phyloP scores from a whole-genome alignment of 805 yeast genomes.

The Crinitomyces ghanaensis region DNA sequence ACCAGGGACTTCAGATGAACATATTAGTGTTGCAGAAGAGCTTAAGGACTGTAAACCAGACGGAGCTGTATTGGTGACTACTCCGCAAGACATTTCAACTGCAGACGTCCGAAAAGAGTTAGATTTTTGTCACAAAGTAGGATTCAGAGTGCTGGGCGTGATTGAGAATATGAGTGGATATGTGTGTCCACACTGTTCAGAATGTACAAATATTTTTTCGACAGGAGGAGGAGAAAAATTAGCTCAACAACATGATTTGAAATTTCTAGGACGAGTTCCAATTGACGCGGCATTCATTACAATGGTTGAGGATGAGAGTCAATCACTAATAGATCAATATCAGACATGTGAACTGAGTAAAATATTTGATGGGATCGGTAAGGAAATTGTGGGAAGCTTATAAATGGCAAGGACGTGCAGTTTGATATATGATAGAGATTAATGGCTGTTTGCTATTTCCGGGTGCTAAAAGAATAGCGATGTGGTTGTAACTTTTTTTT shows the following conservation, averaged over 20 bases:
- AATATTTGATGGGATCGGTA: constrained; percentile 37
- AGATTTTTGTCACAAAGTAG: constrained; percentile 81
- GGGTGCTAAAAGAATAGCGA: no score
- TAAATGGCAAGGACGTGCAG: not conserved
- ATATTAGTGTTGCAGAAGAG: constrained; percentile 92
- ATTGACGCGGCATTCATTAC: constrained; percentile 88
- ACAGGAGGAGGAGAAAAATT: constrained; percentile 80
- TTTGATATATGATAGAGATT: no score
- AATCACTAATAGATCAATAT: constrained; percentile 18
- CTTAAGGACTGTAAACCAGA: constrained; percentile 58
- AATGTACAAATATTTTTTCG: constrained; percentile 77
- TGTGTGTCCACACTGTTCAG: constrained; percentile 87
- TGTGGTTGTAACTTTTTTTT: no score
- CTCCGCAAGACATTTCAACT: constrained; percentile 89
- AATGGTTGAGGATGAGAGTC: constrained; percentile 55
- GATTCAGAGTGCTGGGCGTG: constrained; percentile 68
- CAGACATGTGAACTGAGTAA: constrained; percentile 28
- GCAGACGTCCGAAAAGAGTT: constrained; percentile 93
- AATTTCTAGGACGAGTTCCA: constrained; percentile 79
- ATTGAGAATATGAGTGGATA: constrained; percentile 97
- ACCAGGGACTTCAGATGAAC: constrained; percentile 98
- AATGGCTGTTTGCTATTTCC: no score
- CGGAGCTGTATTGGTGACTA: constrained; percentile 91
- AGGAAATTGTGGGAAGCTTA: no score
- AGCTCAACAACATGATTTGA: constrained; percentile 49